Evolutionary conservation across 2,329 filamentous ascomycete species (phyloP).

Genomic region (Aspergillus neotritici): DNA sequence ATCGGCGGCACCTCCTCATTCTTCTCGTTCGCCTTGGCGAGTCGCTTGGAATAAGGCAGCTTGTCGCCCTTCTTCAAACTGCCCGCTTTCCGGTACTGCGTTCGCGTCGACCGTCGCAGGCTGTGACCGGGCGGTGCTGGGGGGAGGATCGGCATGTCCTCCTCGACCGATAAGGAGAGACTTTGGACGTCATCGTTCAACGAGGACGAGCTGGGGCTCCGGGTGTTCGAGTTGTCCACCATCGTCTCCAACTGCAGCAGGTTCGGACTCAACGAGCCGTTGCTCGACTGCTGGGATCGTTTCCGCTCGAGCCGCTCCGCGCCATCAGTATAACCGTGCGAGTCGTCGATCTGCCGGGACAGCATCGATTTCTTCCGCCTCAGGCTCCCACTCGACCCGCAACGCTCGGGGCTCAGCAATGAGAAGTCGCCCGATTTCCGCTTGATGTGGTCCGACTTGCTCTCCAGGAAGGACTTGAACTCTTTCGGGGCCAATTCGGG

Average conservation of each 20-base stretch:
- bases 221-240: constrained; percentile 69
- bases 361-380: constrained; percentile 92
- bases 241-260: constrained; percentile 68
- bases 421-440: constrained; percentile 70
- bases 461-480: constrained; percentile 94
- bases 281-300: constrained; percentile 53
- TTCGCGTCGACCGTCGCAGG: constrained; percentile 82
- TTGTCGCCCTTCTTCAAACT: constrained; percentile 77
- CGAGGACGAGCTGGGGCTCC: constrained; percentile 62
- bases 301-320: constrained; percentile 73
- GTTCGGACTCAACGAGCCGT: constrained; percentile 57
- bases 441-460: constrained; percentile 82
- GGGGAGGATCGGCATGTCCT: constrained; percentile 83
- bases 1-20: constrained; percentile 47
- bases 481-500: constrained; percentile 92
- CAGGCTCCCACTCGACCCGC: constrained; percentile 55
- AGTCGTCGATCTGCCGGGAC: constrained; percentile 80
- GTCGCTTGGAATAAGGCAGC: constrained; percentile 67
- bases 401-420: constrained; percentile 49
- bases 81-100: constrained; percentile 75
- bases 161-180: constrained; percentile 44
- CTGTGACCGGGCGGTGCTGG: constrained; percentile 67
- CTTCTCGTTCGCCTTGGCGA: constrained; percentile 57
- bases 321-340: constrained; percentile 71
- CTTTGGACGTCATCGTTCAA: constrained; percentile 39